Conservation (phyloP, 1,139 yeast species). For the Scheffersomyces parashehatae region DNA sequence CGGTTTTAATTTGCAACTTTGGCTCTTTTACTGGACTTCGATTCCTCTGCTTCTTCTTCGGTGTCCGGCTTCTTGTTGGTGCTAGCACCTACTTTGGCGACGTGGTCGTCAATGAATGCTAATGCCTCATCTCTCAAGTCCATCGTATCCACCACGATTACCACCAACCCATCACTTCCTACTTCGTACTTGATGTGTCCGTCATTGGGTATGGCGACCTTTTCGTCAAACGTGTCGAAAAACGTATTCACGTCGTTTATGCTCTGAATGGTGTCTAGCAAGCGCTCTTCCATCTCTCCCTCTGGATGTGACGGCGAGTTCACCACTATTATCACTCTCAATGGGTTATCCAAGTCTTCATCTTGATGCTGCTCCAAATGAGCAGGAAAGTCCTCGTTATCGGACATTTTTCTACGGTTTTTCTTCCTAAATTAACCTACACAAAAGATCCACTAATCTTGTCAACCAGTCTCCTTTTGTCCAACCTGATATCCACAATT, state of each 20-base stretch:
- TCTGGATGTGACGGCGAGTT: conserved; percentile 40
- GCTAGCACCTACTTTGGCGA: conserved; percentile 8
- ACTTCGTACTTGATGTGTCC: conserved; percentile 69
- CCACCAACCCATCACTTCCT: conserved; percentile 70
- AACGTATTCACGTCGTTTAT: conserved; percentile 55
- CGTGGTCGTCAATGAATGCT: conserved; percentile 38
- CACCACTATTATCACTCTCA: conserved; percentile 41
- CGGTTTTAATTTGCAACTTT: neutral
- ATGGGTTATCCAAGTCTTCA: conserved; percentile 43
- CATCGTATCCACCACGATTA: conserved; percentile 50
- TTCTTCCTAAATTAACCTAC: too few species aligned
- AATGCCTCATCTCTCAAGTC: conserved; percentile 33
- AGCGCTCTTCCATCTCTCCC: conserved; percentile 56
- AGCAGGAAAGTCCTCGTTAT: conserved; percentile 2
- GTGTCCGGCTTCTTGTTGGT: conserved; percentile 8
- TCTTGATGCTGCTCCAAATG: conserved; percentile 10
- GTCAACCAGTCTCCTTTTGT: too few species aligned
- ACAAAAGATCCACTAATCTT: too few species aligned
- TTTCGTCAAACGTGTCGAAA: conserved; percentile 62
- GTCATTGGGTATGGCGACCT: conserved; percentile 65
- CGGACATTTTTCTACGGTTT: conserved; percentile 4
- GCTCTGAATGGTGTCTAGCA: conserved; percentile 45
- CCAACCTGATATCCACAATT: too few species aligned
- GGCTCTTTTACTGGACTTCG: conserved; percentile 2
- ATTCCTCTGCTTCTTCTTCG: conserved; percentile 11